Percentiles rank a stretch among this genome's conserved stretches.
Conservation (phyloP, 2,329 filamentous ascomycete species). For the Ceratocystis cacaofunesta region DNA sequence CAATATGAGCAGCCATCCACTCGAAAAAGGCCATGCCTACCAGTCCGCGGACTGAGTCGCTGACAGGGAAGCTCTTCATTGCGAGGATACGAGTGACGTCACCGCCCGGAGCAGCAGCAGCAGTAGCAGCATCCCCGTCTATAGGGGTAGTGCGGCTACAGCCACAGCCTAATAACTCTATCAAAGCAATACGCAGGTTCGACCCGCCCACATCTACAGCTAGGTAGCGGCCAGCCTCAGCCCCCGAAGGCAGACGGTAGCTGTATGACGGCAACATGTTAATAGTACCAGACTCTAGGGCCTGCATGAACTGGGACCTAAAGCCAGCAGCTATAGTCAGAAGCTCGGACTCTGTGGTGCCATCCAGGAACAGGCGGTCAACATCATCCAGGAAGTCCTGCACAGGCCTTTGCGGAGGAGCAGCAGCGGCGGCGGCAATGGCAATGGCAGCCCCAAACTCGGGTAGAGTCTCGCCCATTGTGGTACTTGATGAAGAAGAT, state of each 20-base stretch:
- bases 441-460: not conserved
- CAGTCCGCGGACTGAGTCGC: constrained; percentile 38
- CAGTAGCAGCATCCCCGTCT: not conserved
- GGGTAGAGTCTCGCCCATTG: constrained; percentile 6
- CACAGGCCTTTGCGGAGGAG: constrained; percentile 19
- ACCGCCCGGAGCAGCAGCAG: not conserved
- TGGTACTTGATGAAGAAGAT: constrained; percentile 14
- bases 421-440: not conserved
- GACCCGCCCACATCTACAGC: constrained; percentile 56
- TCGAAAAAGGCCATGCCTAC: constrained; percentile 48
- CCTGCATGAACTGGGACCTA: constrained; percentile 40
- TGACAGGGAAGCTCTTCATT: constrained; percentile 42
- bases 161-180: constrained; percentile 38
- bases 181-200: constrained; percentile 48
- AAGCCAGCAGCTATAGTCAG: constrained; percentile 34
- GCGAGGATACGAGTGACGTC: constrained; percentile 20
- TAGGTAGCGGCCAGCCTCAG: constrained; percentile 44
- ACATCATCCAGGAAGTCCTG: constrained; percentile 43
- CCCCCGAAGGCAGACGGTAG: constrained; percentile 46
- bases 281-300: constrained; percentile 35
- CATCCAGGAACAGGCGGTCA: constrained; percentile 37
- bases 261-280: constrained; percentile 55
- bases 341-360: constrained; percentile 31
- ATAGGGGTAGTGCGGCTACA: constrained; percentile 17
- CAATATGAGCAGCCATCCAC: constrained; percentile 50